A percentile compares a stretch with the other conserved stretches of the same genome.
Evolutionary conservation across 257 asterid genomes (phyloP).

Genomic region (Salvia hispanica): DNA sequence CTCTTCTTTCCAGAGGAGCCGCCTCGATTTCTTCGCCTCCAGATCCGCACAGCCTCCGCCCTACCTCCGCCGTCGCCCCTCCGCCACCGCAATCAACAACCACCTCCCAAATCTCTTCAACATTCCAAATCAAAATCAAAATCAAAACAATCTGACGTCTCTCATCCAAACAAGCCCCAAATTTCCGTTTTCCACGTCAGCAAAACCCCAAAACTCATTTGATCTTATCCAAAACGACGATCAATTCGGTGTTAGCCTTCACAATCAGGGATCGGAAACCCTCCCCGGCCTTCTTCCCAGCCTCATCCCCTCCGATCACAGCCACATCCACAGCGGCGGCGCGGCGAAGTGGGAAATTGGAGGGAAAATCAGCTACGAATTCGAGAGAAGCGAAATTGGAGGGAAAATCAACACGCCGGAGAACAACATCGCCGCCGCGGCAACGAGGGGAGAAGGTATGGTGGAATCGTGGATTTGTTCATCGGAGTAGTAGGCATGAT

Average conservation of each 20-base stretch:
- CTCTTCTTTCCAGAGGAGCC: slow-evolving; percentile 39
- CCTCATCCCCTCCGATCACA: slow-evolving; percentile 43
- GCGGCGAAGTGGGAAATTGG: too few species aligned
- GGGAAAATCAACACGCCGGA: too few species aligned
- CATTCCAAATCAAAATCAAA: slow-evolving; percentile 21
- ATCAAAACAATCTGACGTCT: slow-evolving; percentile 35
- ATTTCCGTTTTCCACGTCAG: slow-evolving; percentile 33
- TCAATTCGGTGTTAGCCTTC: slow-evolving; percentile 32
- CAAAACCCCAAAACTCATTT: slow-evolving; percentile 31
- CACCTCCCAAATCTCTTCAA: slow-evolving; percentile 28
- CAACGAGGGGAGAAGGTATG: slow-evolving; percentile 47
- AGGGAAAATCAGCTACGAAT: background rate
- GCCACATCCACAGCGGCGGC: background rate
- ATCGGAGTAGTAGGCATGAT: slow-evolving; percentile 50
- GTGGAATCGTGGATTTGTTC: slow-evolving; percentile 83
- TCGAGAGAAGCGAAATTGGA: background rate
- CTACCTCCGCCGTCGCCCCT: slow-evolving; percentile 45
- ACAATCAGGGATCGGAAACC: slow-evolving; percentile 10
- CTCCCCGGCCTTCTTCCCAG: slow-evolving; percentile 32
- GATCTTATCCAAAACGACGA: slow-evolving; percentile 25
- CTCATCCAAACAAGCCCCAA: slow-evolving; percentile 51
- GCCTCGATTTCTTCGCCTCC: slow-evolving; percentile 57
- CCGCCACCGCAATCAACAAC: too few species aligned
- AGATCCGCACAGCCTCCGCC: slow-evolving; percentile 41
- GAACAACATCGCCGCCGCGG: too few species aligned